Percentiles rank a stretch among this genome's conserved stretches.
These are phyloP conservation scores for Pyrenula aspistea DNA, from an alignment of 495 filamentous ascomycete species.

Conservation along the genomic window DNA sequence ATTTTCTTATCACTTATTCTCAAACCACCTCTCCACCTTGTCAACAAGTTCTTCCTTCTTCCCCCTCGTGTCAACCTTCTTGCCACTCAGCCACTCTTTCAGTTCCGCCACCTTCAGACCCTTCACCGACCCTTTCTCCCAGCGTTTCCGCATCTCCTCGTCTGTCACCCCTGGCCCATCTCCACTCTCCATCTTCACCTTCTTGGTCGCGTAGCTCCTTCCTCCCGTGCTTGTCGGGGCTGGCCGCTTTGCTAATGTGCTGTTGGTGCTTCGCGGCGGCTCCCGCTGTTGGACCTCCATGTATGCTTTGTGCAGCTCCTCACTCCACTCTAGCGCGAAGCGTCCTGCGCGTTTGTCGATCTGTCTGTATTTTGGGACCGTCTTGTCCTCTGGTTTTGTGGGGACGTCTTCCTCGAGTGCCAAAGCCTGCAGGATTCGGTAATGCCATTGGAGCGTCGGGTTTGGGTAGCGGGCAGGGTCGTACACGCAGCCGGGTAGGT, in stretches of 20 bases:
- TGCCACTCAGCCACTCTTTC: slow-evolving; percentile 52
- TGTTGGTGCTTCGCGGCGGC: slow-evolving; percentile 17
- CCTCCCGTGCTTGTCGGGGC: slow-evolving; percentile 21
- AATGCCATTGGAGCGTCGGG: slow-evolving; percentile 94
- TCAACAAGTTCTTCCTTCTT: slow-evolving; percentile 70
- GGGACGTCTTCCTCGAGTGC: slow-evolving; percentile 89
- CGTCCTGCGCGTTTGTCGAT: slow-evolving; percentile 80
- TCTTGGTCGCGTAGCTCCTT: slow-evolving; percentile 29
- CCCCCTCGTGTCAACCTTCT: slow-evolving; percentile 47
- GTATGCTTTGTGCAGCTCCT: slow-evolving; percentile 45
- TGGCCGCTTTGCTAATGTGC: slow-evolving; percentile 31
- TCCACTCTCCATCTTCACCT: slow-evolving; percentile 31
- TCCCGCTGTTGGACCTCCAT: slow-evolving; percentile 25
- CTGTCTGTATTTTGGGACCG: slow-evolving; percentile 66
- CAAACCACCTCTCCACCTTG: slow-evolving; percentile 65
- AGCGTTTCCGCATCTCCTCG: slow-evolving; percentile 48
- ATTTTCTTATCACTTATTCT: too few species aligned
- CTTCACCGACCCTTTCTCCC: slow-evolving; percentile 45
- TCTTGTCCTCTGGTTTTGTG: slow-evolving; percentile 68
- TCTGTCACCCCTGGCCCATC: slow-evolving; percentile 27
- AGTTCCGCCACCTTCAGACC: slow-evolving; percentile 64
- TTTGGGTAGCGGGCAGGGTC: slow-evolving; percentile 85
- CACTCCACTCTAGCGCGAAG: slow-evolving; percentile 65
- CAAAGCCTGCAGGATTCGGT: slow-evolving; percentile 82
- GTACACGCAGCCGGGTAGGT: slow-evolving; percentile 77